Conservation (phyloP, 176 grass and related monocot genomes). For the Triticum dicoccoides region DNA sequence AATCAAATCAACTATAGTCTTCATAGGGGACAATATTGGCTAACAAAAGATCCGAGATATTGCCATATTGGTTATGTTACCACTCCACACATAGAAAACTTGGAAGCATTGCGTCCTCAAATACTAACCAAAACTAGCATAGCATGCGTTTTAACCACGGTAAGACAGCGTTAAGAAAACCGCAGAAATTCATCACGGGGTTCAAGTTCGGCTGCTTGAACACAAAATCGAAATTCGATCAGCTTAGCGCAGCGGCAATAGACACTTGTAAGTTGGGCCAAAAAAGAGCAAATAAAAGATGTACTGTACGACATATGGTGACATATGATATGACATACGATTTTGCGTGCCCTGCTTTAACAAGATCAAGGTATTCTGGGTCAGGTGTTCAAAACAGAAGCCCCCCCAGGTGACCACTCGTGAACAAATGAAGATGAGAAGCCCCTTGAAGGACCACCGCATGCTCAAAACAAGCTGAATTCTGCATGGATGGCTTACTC, state of each 20-base stretch:
- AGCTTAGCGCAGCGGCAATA: neutral
- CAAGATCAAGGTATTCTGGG: neutral
- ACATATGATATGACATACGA: neutral
- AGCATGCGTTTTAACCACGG: neutral
- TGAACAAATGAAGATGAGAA: conserved; percentile 5
- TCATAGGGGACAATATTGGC: neutral
- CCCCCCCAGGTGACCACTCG: neutral
- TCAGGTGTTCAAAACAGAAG: neutral
- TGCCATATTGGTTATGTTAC: neutral
- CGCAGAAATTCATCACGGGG: neutral
- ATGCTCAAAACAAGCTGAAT: conserved; percentile 28
- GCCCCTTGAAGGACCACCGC: conserved; percentile 9
- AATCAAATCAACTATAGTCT: conserved; percentile 2
- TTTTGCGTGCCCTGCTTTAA: neutral
- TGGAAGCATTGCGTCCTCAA: neutral
- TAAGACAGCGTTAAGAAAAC: neutral
- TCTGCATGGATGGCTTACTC: conserved; percentile 8
- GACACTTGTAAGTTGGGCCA: neutral
- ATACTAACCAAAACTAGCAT: neutral
- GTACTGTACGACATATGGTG: neutral
- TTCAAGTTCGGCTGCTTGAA: neutral
- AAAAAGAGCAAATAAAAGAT: neutral
- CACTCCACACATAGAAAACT: neutral
- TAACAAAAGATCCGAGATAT: neutral
- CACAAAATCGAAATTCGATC: neutral